These are phyloP conservation scores for Lantana camara DNA, from an alignment of 257 asterid species.

Conservation along the genomic window DNA sequence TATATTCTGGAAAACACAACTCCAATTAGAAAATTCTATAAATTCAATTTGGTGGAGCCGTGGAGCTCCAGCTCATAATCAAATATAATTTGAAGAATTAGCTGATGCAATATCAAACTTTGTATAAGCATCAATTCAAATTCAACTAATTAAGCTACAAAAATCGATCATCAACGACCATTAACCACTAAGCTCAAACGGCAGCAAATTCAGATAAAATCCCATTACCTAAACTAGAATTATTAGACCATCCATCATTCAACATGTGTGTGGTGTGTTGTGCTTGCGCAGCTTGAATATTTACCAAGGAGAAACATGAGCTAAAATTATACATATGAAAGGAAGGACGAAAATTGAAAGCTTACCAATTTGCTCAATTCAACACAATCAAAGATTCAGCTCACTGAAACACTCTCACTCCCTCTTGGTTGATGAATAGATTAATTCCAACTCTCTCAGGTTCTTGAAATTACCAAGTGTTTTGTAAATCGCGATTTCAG, in stretches of 20 bases:
- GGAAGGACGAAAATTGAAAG: constrained; percentile 12
- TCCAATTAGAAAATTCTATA: too few species aligned
- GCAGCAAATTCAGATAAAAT: not conserved
- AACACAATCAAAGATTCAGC: constrained; percentile 13
- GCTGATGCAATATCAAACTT: constrained; percentile 4
- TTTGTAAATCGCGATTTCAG: constrained; percentile 1
- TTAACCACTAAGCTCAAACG: not conserved
- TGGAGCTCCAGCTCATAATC: constrained; percentile 1
- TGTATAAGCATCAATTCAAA: constrained; percentile 2
- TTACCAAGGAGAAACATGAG: not conserved
- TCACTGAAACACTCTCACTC: not conserved
- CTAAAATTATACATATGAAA: not conserved
- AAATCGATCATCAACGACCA: not conserved
- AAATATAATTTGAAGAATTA: not conserved
- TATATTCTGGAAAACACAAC: too few species aligned
- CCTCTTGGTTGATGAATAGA: not conserved
- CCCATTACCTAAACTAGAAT: not conserved
- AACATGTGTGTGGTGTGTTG: too few species aligned
- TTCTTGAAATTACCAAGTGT: too few species aligned
- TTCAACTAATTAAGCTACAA: constrained; percentile 7
- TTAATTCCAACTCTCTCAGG: not conserved
- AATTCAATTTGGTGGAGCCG: too few species aligned
- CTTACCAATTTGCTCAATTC: constrained; percentile 1
- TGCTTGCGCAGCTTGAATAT: not conserved
- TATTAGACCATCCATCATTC: too few species aligned